A percentile compares a stretch with the other conserved stretches of the same genome.
Conservation (phyloP, 495 filamentous ascomycete genomes). For the Penicillium psychrofluorescens region DNA sequence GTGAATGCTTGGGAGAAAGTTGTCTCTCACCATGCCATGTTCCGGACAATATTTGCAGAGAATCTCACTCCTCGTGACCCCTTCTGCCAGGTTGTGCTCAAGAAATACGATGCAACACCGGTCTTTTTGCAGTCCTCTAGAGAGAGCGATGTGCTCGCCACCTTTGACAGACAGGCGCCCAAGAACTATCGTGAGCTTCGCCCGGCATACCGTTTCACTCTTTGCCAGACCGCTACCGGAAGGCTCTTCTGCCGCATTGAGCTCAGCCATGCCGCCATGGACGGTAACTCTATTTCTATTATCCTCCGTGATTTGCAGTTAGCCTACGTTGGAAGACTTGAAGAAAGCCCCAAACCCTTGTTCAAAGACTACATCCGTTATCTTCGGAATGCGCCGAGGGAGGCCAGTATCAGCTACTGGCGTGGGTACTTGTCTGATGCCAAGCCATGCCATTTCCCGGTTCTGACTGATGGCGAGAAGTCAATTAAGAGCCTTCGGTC, state of each 20-base stretch:
- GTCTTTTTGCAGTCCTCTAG: constrained; percentile 25
- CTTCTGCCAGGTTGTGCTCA: constrained; percentile 47
- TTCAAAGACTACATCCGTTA: constrained; percentile 51
- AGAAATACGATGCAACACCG: constrained; percentile 23
- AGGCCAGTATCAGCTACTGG: constrained; percentile 46
- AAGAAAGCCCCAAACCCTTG: constrained; percentile 28
- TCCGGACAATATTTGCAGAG: constrained; percentile 46
- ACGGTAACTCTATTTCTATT: constrained; percentile 42
- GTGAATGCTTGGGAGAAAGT: constrained; percentile 41
- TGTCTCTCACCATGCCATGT: constrained; percentile 40
- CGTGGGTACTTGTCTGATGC: constrained; percentile 38
- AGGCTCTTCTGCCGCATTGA: constrained; percentile 47
- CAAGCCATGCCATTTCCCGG: constrained; percentile 47
- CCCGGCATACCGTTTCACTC: constrained; percentile 44
- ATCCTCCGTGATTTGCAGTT: constrained; percentile 40
- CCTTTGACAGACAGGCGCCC: constrained; percentile 25
- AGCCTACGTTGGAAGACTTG: constrained; percentile 37
- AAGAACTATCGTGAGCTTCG: constrained; percentile 26
- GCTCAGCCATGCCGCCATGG: constrained; percentile 47
- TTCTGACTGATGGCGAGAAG: constrained; percentile 26
- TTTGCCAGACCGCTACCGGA: constrained; percentile 32
- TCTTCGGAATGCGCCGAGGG: constrained; percentile 25
- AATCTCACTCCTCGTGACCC: constrained; percentile 35
- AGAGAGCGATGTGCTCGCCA: constrained; percentile 22
- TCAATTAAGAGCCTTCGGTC: constrained; percentile 21